Percentiles rank a stretch among this genome's conserved stretches.
Evolutionary conservation across 2,329 filamentous ascomycete species (phyloP).

Genomic region (Aureobasidium subglaciale): DNA sequence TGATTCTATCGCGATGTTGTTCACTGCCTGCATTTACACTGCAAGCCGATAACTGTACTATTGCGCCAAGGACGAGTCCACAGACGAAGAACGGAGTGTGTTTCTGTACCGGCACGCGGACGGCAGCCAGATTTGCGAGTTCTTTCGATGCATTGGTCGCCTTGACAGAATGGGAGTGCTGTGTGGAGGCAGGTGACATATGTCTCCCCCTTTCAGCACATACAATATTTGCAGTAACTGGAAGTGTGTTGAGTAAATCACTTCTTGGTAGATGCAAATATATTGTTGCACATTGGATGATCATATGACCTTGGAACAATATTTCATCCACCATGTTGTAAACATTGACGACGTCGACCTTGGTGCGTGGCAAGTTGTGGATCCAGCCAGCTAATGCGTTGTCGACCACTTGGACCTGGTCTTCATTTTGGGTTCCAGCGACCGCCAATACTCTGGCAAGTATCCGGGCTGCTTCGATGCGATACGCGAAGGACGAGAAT

Average conservation of each 20-base stretch:
- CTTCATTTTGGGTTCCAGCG: constrained; percentile 28
- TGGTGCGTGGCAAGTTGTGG: constrained; percentile 66
- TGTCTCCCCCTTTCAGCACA: constrained; percentile 40
- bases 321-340: constrained; percentile 75
- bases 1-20: constrained; percentile 61
- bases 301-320: constrained; percentile 87
- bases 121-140: constrained; percentile 66
- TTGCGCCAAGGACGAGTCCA: constrained; percentile 68
- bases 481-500: constrained; percentile 81
- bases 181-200: constrained; percentile 44
- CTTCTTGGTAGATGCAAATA: constrained; percentile 74
- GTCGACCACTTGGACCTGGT: constrained; percentile 50
- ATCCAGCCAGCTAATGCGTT: constrained; percentile 66
- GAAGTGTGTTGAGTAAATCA: constrained; percentile 58
- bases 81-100: constrained; percentile 84
- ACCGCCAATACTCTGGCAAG: constrained; percentile 64
- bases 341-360: constrained; percentile 61
- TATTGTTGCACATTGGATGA: constrained; percentile 57
- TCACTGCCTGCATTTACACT: constrained; percentile 50
- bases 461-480: constrained; percentile 73
- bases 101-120: constrained; percentile 59
- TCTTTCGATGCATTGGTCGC: constrained; percentile 72
- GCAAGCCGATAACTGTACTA: constrained; percentile 78
- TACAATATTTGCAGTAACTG: constrained; percentile 42
- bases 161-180: constrained; percentile 67